phyloP scores from a whole-genome alignment of 129 eudicot genomes.

The Artemisia tridentata region DNA sequence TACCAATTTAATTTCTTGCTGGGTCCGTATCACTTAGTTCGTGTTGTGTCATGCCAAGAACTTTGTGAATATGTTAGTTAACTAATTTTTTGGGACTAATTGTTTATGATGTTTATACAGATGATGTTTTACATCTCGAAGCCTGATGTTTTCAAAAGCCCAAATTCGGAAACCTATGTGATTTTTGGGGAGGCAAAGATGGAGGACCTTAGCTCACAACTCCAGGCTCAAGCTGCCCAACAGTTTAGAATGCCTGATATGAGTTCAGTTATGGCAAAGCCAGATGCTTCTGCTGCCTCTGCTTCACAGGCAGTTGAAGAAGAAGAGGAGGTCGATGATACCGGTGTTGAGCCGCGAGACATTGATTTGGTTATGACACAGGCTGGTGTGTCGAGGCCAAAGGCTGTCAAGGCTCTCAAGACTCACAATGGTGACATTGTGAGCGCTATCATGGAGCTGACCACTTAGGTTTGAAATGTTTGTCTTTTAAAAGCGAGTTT shows the following conservation, averaged over 20 bases:
- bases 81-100: no score
- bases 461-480: conserved; percentile 22
- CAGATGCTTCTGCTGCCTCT: conserved; percentile 43
- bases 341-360: conserved; percentile 36
- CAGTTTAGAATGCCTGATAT: conserved; percentile 75
- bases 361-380: conserved; percentile 48
- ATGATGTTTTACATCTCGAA: conserved; percentile 75
- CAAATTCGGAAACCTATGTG: conserved; percentile 77
- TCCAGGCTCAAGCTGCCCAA: conserved; percentile 85
- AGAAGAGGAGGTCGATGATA: conserved; percentile 83
- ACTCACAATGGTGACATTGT: conserved; percentile 45
- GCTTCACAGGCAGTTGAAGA: conserved; percentile 41
- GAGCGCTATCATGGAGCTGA: conserved; percentile 47
- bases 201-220: conserved; percentile 80
- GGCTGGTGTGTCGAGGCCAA: conserved; percentile 42
- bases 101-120: conserved; percentile 31
- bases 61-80: no score
- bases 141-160: conserved; percentile 94
- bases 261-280: conserved; percentile 55
- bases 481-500: neutral
- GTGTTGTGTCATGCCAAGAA: no score
- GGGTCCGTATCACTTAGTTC: no score
- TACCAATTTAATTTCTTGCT: no score
- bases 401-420: conserved; percentile 50
- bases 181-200: conserved; percentile 92